These are phyloP conservation scores for Candida insectorum DNA, from an alignment of 805 yeast species.

Conservation along the genomic window DNA sequence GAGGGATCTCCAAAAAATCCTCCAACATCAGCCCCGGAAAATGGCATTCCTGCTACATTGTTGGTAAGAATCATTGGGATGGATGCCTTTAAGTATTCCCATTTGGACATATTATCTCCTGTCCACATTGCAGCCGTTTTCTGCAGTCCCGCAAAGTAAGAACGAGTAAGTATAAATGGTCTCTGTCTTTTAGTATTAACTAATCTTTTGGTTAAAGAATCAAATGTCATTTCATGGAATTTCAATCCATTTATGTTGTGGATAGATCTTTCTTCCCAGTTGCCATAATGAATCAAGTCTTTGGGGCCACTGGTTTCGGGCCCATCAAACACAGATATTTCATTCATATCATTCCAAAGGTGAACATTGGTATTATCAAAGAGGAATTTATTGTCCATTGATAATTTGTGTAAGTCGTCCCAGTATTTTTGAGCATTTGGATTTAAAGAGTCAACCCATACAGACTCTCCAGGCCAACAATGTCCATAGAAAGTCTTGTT, in stretches of 20 bases:
- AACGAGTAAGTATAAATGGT: conserved; percentile 84
- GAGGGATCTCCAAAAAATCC: conserved; percentile 93
- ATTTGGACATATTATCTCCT: conserved; percentile 90
- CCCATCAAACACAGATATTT: conserved; percentile 92
- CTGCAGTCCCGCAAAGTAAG: conserved; percentile 90
- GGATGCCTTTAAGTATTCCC: conserved; percentile 81
- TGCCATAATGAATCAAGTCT: conserved; percentile 72
- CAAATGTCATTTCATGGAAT: conserved; percentile 74
- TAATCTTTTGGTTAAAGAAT: conserved; percentile 56
- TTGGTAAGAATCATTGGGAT: conserved; percentile 85
- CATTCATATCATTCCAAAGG: conserved; percentile 98
- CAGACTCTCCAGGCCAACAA: conserved; percentile 97
- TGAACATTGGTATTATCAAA: conserved; percentile 62
- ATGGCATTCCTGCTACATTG: conserved; percentile 83
- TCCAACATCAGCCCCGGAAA: conserved; percentile 95
- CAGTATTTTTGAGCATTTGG: conserved; percentile 61
- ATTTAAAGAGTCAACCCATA: conserved; percentile 87
- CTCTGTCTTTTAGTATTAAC: conserved; percentile 45
- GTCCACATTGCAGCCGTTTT: conserved; percentile 94
- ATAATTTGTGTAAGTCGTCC: conserved; percentile 50
- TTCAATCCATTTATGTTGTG: conserved; percentile 85
- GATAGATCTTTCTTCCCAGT: conserved; percentile 86
- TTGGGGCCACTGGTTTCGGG: conserved; percentile 91
- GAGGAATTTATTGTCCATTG: conserved; percentile 32
- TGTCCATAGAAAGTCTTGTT: conserved; percentile 70